Conservation (phyloP, 2,329 filamentous ascomycete species). For the Arthroderma uncinatum region DNA sequence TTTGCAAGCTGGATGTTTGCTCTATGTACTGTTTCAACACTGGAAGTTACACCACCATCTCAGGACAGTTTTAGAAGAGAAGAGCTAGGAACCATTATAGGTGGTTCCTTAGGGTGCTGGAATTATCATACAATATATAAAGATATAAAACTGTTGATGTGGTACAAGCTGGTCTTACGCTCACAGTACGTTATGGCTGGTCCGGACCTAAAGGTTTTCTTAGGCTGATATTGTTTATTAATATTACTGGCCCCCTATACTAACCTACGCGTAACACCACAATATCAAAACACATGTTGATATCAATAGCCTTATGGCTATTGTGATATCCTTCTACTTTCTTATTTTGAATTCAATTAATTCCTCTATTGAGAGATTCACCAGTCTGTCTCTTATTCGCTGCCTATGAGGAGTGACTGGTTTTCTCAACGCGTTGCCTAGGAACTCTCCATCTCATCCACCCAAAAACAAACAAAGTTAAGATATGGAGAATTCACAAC, state of each 20-base stretch:
- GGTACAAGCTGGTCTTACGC: too few species aligned
- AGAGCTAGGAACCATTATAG: too few species aligned
- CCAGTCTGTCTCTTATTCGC: background rate
- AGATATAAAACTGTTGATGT: background rate
- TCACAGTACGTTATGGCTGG: background rate
- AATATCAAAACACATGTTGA: background rate
- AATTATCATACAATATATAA: background rate
- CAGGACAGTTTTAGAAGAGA: too few species aligned
- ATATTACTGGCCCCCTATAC: background rate
- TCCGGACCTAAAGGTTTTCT: background rate
- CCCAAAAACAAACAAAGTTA: background rate
- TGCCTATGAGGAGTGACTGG: background rate
- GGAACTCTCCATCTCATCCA: background rate
- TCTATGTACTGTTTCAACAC: too few species aligned
- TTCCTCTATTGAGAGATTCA: background rate
- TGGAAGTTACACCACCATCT: too few species aligned
- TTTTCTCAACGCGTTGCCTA: background rate
- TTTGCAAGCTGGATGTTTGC: too few species aligned
- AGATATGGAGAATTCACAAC: conserved; percentile 4
- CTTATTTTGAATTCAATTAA: background rate
- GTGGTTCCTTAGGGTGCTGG: too few species aligned
- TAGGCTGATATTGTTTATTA: background rate
- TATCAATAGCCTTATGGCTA: background rate
- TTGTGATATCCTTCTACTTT: background rate
- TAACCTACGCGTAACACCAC: background rate